Evolutionary conservation across 1,284 basidiomycete genomes (phyloP).

Genomic region (Leccinum variabile): DNA sequence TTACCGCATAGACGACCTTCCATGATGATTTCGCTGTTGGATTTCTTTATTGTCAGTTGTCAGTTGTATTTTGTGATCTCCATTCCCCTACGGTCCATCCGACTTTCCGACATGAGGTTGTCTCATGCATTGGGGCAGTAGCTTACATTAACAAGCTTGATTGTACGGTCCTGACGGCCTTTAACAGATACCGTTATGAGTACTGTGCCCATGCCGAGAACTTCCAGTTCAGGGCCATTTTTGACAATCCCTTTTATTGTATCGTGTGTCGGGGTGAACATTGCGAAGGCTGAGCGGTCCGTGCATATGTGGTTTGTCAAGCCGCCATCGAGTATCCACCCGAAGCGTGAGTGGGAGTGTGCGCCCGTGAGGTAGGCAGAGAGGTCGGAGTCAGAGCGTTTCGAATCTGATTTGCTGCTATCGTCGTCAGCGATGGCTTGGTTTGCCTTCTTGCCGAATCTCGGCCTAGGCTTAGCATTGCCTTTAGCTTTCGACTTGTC

Average conservation of each 20-base stretch:
- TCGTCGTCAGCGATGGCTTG: neutral
- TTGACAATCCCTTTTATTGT: constrained; percentile 17
- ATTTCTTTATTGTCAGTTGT: neutral
- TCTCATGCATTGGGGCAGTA: constrained; percentile 14
- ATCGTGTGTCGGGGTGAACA: constrained; percentile 3
- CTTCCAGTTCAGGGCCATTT: constrained; percentile 5
- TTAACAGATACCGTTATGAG: constrained; percentile 4
- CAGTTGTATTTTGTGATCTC: neutral
- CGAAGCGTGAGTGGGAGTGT: neutral
- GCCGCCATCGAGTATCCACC: constrained; percentile 14
- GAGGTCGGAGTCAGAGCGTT: neutral
- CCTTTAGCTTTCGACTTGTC: neutral
- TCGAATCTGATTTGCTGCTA: neutral
- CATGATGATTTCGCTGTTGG: neutral
- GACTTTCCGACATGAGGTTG: constrained; percentile 16
- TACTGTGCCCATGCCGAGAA: constrained; percentile 2
- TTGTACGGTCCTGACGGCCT: neutral
- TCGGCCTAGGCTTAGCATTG: neutral
- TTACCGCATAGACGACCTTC: neutral
- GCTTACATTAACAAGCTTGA: constrained; percentile 15
- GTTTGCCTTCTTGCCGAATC: neutral
- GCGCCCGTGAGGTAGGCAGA: neutral
- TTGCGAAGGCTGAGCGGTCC: constrained; percentile 2
- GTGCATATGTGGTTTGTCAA: constrained; percentile 17
- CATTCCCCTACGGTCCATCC: constrained; percentile 6